These are phyloP conservation scores for Yamadazyma jaroonii DNA, from an alignment of 1,139 yeast species.

Conservation along the genomic window DNA sequence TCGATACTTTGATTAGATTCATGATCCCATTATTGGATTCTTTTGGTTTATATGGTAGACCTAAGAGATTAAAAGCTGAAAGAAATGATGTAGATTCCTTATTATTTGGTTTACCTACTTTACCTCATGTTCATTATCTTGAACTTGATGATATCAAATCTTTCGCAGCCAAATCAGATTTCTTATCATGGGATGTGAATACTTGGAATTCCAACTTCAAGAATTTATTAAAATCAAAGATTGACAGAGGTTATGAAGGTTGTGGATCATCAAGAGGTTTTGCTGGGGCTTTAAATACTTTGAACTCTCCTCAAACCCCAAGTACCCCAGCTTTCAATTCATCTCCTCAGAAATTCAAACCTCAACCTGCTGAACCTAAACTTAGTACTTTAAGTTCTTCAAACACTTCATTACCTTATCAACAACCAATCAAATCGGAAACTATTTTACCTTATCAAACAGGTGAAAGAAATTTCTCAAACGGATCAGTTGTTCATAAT, in stretches of 20 bases:
- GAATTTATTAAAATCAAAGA: conserved; percentile 58
- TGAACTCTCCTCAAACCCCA: conserved; percentile 26
- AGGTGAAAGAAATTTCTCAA: conserved; percentile 5
- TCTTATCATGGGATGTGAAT: conserved; percentile 56
- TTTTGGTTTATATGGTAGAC: conserved; percentile 88
- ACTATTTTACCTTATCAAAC: too few relatives aligned
- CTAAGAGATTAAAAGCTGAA: conserved; percentile 83
- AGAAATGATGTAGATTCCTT: conserved; percentile 76
- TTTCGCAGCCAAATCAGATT: conserved; percentile 20
- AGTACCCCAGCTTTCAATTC: conserved; percentile 4
- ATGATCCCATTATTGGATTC: conserved; percentile 83
- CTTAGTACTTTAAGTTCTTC: too few relatives aligned
- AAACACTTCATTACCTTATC: too few relatives aligned
- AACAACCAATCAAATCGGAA: background rate
- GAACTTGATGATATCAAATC: conserved; percentile 31
- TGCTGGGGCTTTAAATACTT: conserved; percentile 55
- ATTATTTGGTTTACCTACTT: conserved; percentile 86
- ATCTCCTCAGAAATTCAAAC: conserved; percentile 7
- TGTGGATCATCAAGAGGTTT: conserved; percentile 71
- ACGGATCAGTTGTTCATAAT: conserved; percentile 7
- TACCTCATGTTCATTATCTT: conserved; percentile 84
- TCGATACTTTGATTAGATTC: conserved; percentile 87
- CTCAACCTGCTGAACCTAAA: conserved; percentile 5
- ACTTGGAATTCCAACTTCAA: conserved; percentile 72
- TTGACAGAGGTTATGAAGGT: conserved; percentile 76